A percentile compares a stretch with the other conserved stretches of the same genome.
These are phyloP conservation scores for Manihot esculenta DNA, from an alignment of 441 rosid genomes.

Conservation along the genomic window DNA sequence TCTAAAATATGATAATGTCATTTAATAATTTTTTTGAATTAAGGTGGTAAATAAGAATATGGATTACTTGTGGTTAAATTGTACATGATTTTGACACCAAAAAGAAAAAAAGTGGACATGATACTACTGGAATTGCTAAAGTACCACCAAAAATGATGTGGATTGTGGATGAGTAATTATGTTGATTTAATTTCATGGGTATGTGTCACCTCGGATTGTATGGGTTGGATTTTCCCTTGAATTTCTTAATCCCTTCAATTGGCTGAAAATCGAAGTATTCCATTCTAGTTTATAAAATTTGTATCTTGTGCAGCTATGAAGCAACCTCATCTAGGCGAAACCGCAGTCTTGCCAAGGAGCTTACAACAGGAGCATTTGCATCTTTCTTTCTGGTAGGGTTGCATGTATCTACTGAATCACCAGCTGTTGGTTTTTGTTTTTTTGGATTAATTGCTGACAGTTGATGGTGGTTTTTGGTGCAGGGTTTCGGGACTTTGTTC, in stretches of 20 bases:
- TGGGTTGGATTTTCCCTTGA: background rate
- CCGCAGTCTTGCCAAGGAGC: slow-evolving; percentile 72
- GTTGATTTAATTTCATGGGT: slow-evolving; percentile 1
- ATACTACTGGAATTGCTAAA: background rate
- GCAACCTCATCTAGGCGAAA: slow-evolving; percentile 74
- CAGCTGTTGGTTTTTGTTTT: background rate
- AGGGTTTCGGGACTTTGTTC: slow-evolving; percentile 97
- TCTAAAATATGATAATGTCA: background rate
- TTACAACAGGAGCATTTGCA: slow-evolving; percentile 71
- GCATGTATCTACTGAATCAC: background rate
- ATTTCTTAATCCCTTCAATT: background rate
- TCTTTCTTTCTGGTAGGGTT: slow-evolving; percentile 78
- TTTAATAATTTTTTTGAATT: background rate
- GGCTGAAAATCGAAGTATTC: background rate
- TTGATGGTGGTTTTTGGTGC: slow-evolving; percentile 27
- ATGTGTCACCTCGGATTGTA: background rate
- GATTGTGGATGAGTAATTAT: background rate
- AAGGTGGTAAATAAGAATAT: background rate
- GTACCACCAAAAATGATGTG: background rate
- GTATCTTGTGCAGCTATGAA: slow-evolving; percentile 56
- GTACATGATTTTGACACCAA: too few relatives aligned
- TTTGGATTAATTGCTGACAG: slow-evolving; percentile 13
- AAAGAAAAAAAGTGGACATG: too few relatives aligned
- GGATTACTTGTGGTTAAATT: background rate
- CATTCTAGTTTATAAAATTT: slow-evolving; percentile 8